Conservation (phyloP, 257 asterid species). For the Nicotiana knightiana region DNA sequence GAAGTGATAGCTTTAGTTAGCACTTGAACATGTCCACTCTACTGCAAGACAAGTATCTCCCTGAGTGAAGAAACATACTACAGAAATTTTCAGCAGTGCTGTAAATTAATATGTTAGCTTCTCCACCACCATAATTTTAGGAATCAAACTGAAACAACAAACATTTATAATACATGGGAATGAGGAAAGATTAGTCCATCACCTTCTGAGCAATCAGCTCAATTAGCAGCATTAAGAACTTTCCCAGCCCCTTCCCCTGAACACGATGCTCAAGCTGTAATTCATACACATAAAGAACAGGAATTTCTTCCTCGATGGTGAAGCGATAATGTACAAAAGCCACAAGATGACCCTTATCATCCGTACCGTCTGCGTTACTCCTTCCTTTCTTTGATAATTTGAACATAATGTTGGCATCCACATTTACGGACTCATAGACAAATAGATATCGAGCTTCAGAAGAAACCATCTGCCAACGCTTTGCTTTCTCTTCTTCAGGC, state of each 20-base stretch:
- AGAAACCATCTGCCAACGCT: constrained; percentile 78
- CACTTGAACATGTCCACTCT: not conserved
- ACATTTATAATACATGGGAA: not conserved
- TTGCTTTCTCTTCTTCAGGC: constrained; percentile 79
- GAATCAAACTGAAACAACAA: not conserved
- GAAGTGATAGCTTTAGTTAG: constrained; percentile 15
- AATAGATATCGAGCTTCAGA: constrained; percentile 73
- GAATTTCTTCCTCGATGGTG: constrained; percentile 75
- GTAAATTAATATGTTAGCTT: not conserved
- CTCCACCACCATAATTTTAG: not conserved
- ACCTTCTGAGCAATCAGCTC: constrained; percentile 85
- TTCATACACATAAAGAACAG: constrained; percentile 87
- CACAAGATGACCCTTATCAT: constrained; percentile 37
- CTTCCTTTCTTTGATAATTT: constrained; percentile 18
- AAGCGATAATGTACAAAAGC: constrained; percentile 89
- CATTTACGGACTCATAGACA: constrained; percentile 42
- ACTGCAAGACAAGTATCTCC: not conserved
- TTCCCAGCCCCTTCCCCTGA: constrained; percentile 90
- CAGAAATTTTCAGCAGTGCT: not conserved
- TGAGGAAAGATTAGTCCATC: not conserved
- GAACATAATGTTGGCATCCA: constrained; percentile 20
- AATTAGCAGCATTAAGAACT: constrained; percentile 64
- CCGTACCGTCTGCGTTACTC: constrained; percentile 22
- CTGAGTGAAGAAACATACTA: not conserved
- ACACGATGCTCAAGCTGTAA: constrained; percentile 69